A percentile compares a stretch with the other conserved stretches of the same genome.
phyloP scores from a whole-genome alignment of 805 yeast genomes.

The Pichia manshurica region DNA sequence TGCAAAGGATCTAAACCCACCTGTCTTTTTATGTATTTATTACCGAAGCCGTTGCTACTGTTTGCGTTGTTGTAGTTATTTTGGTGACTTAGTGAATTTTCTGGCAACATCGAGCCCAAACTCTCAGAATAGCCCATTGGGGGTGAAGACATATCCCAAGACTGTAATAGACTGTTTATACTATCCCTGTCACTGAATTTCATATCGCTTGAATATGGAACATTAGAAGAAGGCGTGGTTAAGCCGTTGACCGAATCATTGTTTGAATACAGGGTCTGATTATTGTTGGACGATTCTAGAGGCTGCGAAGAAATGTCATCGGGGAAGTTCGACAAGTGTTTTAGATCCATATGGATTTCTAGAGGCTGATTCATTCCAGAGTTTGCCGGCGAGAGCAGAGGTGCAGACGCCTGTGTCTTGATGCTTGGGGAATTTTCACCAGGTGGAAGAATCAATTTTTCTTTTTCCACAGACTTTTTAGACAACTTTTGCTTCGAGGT shows the following conservation, averaged over 20 bases:
- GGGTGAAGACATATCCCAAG: constrained; percentile 29
- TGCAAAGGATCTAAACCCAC: constrained; percentile 31
- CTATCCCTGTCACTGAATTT: constrained; percentile 1
- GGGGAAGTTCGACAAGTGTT: neutral
- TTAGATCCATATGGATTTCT: neutral
- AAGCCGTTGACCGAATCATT: neutral
- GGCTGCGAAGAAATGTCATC: neutral
- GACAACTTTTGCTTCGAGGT: too few relatives aligned
- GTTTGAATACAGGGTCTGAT: neutral
- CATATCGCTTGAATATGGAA: neutral
- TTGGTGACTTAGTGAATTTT: constrained; percentile 2
- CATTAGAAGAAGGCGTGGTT: neutral
- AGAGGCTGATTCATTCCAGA: neutral
- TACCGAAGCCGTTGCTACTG: constrained; percentile 11
- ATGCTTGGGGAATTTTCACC: neutral
- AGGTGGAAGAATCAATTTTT: neutral
- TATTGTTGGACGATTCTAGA: too few relatives aligned
- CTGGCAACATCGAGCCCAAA: constrained; percentile 20
- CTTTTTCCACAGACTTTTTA: neutral
- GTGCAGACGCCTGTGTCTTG: neutral
- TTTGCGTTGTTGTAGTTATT: neutral
- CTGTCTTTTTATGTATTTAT: constrained; percentile 22
- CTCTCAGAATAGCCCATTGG: constrained; percentile 23
- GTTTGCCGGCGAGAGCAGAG: neutral
- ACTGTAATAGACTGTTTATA: constrained; percentile 16